Evolutionary conservation across 805 yeast species (phyloP).

Genomic region (Candida tallmaniae): DNA sequence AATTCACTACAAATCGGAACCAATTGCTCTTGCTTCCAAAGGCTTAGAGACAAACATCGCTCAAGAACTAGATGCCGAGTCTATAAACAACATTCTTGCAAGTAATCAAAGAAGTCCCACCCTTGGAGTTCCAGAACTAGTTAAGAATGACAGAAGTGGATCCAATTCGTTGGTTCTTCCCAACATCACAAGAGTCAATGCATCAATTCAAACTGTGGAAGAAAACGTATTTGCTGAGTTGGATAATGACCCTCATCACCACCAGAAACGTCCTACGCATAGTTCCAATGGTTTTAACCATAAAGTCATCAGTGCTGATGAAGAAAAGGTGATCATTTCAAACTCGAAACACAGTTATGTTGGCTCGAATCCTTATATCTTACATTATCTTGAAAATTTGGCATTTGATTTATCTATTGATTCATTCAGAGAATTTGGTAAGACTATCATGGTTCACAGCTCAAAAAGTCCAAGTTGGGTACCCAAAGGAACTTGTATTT

Average conservation of each 20-base stretch:
- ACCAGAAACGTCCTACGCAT: background rate
- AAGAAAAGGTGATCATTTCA: constrained; percentile 27
- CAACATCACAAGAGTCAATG: constrained; percentile 24
- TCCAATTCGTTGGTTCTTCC: constrained; percentile 27
- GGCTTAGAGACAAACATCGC: constrained; percentile 19
- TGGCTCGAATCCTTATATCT: constrained; percentile 63
- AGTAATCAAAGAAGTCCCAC: background rate
- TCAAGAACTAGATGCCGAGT: constrained; percentile 1
- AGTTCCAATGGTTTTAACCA: constrained; percentile 21
- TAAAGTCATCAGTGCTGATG: constrained; percentile 29
- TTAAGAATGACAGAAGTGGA: constrained; percentile 12
- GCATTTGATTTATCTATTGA: constrained; percentile 53
- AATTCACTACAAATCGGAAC: constrained; percentile 34
- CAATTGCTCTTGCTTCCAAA: constrained; percentile 14
- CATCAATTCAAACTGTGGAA: constrained; percentile 37
- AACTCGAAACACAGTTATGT: constrained; percentile 54
- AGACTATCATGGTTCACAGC: constrained; percentile 10
- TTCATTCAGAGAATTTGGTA: constrained; percentile 69
- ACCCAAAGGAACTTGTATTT: constrained; percentile 6
- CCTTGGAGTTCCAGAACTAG: background rate
- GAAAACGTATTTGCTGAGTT: constrained; percentile 45
- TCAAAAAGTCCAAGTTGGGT: constrained; percentile 6
- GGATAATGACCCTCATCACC: constrained; percentile 24
- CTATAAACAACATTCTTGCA: background rate
- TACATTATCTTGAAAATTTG: constrained; percentile 49